Evolutionary conservation across 768 basidiomycete species (phyloP), one percentile per base, ranked within the genome.

Genomic region (Hygrocybe punicea): DNA sequence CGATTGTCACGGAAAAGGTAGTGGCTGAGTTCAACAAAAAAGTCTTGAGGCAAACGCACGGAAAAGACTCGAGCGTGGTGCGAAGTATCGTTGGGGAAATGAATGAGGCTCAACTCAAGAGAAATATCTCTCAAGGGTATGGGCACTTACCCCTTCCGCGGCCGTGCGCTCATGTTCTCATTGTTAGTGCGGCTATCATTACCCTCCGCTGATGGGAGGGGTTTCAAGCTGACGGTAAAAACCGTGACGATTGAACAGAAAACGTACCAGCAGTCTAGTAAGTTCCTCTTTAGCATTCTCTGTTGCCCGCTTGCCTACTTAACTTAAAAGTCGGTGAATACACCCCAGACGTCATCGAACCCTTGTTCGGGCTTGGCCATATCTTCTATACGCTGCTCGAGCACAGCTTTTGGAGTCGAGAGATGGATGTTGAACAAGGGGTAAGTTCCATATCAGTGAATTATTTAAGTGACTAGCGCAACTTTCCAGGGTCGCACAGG

Each of bases 311-410:
- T 2, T 34, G 34, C 34, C 42, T 24, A 23, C 13, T 24, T 35
- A 19, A 34, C 55, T 54, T 57, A 55, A 34, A 67, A 97, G 94
- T 92, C 62, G 91, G 96, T 62, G 95, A 98, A 74, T 97, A 82
- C 74, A 93, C 86, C 55, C 97, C 96, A 36, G 98, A 98, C 72
- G 97, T 99, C 71, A 96, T 98, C 70, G 96, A 98, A 71, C 95
- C 97, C 19, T 99, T 96, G 3, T 97, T 98, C 73, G 96, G 97
- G 58, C 84, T 98, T 62, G 96, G 96, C 53, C 93, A 95, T 55
- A 97, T 98, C 65, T 78, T 98, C 45, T 98, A 98, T 72, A 85
- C 84, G 25, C 79, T 98, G 51, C 84, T 99, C 35, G 97, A 99
- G 72, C n/a, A n/a, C n/a, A n/a, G n/a, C n/a, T n/a, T n/a, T n/a